Evolutionary conservation across 148 eudicot species (phyloP).

Genomic region (Spergularia marina): DNA sequence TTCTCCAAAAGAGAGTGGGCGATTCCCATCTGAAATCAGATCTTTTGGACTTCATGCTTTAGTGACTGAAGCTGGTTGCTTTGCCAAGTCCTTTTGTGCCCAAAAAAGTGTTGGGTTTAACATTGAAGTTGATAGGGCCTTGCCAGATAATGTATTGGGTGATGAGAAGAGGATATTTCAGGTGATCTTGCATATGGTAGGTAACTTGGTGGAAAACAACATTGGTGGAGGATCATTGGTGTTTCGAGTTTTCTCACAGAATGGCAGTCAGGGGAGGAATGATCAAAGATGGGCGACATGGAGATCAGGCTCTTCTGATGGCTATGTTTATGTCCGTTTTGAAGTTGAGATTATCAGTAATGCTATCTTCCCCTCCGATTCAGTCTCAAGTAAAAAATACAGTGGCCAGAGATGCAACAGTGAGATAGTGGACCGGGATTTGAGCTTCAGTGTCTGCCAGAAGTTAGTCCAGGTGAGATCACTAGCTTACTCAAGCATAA

Average conservation of each 20-base stretch:
- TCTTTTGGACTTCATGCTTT: slow-evolving; percentile 50
- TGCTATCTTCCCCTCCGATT: slow-evolving; percentile 24
- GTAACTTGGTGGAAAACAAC: slow-evolving; percentile 57
- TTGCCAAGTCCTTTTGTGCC: slow-evolving; percentile 69
- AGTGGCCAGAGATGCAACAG: slow-evolving; percentile 33
- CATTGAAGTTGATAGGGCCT: slow-evolving; percentile 56
- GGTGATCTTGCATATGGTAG: slow-evolving; percentile 83
- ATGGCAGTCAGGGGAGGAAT: slow-evolving; percentile 47
- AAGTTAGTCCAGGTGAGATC: slow-evolving; percentile 75
- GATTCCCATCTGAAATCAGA: slow-evolving; percentile 56
- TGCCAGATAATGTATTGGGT: slow-evolving; percentile 69
- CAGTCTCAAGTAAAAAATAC: slow-evolving; percentile 7
- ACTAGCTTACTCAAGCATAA: background rate
- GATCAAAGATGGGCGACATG: slow-evolving; percentile 60
- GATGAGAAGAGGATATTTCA: slow-evolving; percentile 84
- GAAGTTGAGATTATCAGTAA: slow-evolving; percentile 52
- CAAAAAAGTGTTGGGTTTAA: slow-evolving; percentile 43
- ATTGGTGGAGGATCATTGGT: slow-evolving; percentile 46
- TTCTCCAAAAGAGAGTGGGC: slow-evolving; percentile 55
- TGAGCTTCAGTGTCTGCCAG: slow-evolving; percentile 73
- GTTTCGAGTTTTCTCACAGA: slow-evolving; percentile 45
- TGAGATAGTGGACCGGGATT: slow-evolving; percentile 50
- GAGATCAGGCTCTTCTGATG: slow-evolving; percentile 61
- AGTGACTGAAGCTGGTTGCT: slow-evolving; percentile 67
- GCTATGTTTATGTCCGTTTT: slow-evolving; percentile 50